Base-by-base conservation (phyloP, 139 green algal species). In the Chloropicon primus region DNA sequence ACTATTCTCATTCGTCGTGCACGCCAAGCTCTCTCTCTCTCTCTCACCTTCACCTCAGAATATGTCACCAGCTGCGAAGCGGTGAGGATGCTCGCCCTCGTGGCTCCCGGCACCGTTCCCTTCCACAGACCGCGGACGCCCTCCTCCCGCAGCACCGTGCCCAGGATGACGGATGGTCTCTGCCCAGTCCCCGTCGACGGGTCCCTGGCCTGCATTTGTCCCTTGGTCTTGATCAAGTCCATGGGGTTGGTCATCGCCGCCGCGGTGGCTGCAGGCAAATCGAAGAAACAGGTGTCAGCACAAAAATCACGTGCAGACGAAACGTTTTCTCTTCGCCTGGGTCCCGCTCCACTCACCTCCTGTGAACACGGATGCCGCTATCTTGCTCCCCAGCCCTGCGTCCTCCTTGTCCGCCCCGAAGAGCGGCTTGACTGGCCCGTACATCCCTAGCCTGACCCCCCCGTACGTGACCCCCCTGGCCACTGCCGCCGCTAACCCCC, bases 41-140 rank as follows among this genome's bases (percentile, higher is more conserved):
- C n/a, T n/a, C n/a, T n/a, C n/a, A n/a, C n/a, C 75, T 94, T 94
- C 24, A 92, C 84, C 81, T 94, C 89, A 72, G 94, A 89, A 76
- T 97, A 97, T 24, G 90, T 94, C 1, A 89, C 92, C 28, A 85
- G 91, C 83, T 96, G 92, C 2, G 85, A 84, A 1, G 90, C 89
- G 2, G 92, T 96, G 23, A 96, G 83, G 27, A 93, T 82, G 25
- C 90, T 85, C 3, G 87, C 88, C 2, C 91, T 84, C 21, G 81
- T 80, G 82, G 92, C 87, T 2, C 82, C 84, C 1, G 90, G 89
- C 28, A 85, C 87, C 53, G 90, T 91, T 28, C 92, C 92, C 72
- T 83, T 84, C 92, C 92, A 97, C 24, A 97, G 80, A 0, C 90
- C 90, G 0, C 27, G 53, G 22, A 92, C 78, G 22, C 92, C 92